Evolutionary conservation across 441 rosid species (phyloP).

Genomic region (Gossypium trilobum): DNA sequence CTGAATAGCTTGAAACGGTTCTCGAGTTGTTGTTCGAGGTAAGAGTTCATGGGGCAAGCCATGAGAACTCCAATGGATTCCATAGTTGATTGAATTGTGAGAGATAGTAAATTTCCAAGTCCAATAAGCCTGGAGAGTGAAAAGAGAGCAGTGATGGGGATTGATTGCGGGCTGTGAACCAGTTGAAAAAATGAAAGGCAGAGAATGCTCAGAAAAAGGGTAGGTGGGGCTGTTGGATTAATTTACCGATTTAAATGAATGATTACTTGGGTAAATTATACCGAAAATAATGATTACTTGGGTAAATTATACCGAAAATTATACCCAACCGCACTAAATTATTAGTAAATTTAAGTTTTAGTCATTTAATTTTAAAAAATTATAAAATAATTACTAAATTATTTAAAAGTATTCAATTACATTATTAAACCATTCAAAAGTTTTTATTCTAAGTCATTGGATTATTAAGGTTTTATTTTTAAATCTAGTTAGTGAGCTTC

Average conservation of each 20-base stretch:
- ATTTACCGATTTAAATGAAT: no score
- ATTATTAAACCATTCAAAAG: no score
- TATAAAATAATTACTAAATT: no score
- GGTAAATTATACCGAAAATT: no score
- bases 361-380: rapidly evolving
- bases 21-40: slow-evolving; percentile 63
- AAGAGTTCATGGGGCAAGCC: slow-evolving; percentile 52
- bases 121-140: neutral
- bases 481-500: no score
- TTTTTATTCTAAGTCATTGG: no score
- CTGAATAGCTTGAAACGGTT: slow-evolving; percentile 59
- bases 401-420: no score
- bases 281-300: no score
- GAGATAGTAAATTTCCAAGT: neutral
- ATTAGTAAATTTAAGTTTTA: no score
- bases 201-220: neutral
- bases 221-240: neutral
- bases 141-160: neutral
- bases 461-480: no score
- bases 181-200: neutral
- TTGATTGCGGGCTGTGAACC: neutral
- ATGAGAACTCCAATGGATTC: slow-evolving; percentile 61
- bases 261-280: no score
- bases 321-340: no score
- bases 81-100: slow-evolving; percentile 24